Base-by-base conservation (phyloP, 2,329 filamentous ascomycete genomes). In the Pseudohalonectria lignicola region DNA sequence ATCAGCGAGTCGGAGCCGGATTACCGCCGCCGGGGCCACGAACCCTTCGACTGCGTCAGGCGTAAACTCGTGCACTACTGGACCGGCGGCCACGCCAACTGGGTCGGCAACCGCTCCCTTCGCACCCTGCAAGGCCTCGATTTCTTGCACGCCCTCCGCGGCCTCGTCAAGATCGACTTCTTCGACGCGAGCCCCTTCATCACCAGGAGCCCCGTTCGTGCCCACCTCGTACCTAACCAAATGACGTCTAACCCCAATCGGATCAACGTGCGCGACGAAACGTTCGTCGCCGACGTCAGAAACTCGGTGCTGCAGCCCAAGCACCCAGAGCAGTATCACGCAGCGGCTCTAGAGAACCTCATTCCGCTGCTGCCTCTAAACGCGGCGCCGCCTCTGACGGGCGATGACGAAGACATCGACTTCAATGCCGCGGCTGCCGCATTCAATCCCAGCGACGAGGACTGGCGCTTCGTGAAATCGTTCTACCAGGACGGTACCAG, bases 101-200 rank as follows among this genome's bases (percentile, higher is more conserved):
- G 41, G 10, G 53, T 67, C 0, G 43, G 40, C 5, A 45, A 41
- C 1, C 54, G 69, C 3, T 47, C 52, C 0, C 47, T 73, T 8
- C 51, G 63, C 1, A 60, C 49, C 0, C 16, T 68, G 0, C 66
- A 69, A 19, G 69, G 69, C 0, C 43, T 64, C 1, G 66, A 71
- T 30, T 64, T 60, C 19, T 30, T 72, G 3, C 49, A 56, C 11
- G 50, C 56, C 18, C 59, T 72, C 4, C 61, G 69, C 1, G 68
- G 67, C 0, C 43, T 72, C 32, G 40, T 49, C 1, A 50, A 48
- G n/a, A 41, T 69, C 1, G 50, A 55, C 0, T 62, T 70, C 37
- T 63, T 60, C 40, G 64, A 71, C 39, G 52, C 16, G 41, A 45
- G 11, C 41, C 44, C 2, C 12, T 32, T 1, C 15, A 38, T 63